Base-by-base conservation (phyloP, 2,329 filamentous ascomycete genomes). In the Colletotrichum siamense region DNA sequence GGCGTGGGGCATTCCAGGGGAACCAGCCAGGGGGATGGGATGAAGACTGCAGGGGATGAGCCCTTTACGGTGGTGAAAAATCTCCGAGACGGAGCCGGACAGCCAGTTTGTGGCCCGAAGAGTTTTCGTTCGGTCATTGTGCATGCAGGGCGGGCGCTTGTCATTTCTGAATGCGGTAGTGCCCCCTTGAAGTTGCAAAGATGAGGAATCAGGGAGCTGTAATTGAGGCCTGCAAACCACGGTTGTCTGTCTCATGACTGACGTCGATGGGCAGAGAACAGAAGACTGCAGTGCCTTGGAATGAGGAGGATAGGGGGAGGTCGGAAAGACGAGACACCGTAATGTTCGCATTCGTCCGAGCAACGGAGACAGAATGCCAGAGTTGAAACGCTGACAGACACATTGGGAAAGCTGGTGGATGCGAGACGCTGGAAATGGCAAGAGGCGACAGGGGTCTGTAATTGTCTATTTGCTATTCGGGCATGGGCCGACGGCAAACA, bases 61-160 rank as follows among this genome's bases (percentile, higher is more conserved):
- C 65, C 69, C 59, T 34, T 73, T 76, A 36, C 70, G 49, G 73
- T 76, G 69, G 44, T 28, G 59, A 65, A 69, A 76, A 76, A 73
- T 76, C 73, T 76, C 73, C 73, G 70, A 76, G 70, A 76, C 70
- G 73, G 68, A 75, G 62, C 68, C 30, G 49, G 61, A 28, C 68
- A 71, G 44, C 18, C 62, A 71, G 32, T 65, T 67, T 34, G 28
- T 71, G 62, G 61, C 68, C 52, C 72, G n/a, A 75, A 75, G 68
- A 75, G 61, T 61, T 69, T 73, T 65, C 49, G 32, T 64, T 76
- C 65, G 44, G 70, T 69, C 73, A 73, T 64, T 59, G 64, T 65
- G 57, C 73, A 69, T 69, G 64, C 39, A 64, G 28, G 64, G 30
- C 49, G 61, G 28, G 61, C 39, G 30, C 57, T 55, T 62, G 36